phyloP scores from a whole-genome alignment of 164 flowering plant species.

The Warburgia ugandensis region DNA sequence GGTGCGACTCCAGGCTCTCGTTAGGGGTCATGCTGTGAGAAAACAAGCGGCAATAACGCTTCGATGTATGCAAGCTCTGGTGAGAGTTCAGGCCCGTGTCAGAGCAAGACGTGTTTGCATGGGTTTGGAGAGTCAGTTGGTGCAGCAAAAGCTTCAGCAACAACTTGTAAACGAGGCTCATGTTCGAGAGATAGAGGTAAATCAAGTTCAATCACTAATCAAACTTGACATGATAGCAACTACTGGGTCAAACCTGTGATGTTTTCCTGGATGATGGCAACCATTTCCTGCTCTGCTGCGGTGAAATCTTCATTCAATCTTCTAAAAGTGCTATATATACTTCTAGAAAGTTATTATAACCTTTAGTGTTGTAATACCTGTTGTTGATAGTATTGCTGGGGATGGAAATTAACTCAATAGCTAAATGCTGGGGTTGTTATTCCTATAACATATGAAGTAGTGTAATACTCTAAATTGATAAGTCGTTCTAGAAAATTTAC shows the following conservation, averaged over 20 bases:
- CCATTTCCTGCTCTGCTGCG: too few relatives aligned
- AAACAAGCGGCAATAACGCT: constrained; percentile 98
- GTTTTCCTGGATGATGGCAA: too few relatives aligned
- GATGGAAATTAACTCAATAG: too few relatives aligned
- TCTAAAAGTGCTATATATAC: too few relatives aligned
- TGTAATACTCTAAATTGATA: too few relatives aligned
- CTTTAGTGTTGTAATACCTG: neutral
- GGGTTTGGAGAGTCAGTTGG: constrained; percentile 75
- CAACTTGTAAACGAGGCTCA: constrained; percentile 69
- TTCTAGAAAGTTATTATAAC: neutral
- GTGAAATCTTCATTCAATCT: too few relatives aligned
- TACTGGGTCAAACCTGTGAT: too few relatives aligned
- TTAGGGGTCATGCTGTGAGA: constrained; percentile 97
- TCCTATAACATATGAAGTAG: too few relatives aligned
- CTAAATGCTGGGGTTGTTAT: too few relatives aligned
- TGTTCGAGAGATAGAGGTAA: constrained; percentile 86
- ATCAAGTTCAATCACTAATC: neutral
- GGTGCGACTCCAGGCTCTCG: constrained; percentile 98
- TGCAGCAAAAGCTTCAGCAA: constrained; percentile 59
- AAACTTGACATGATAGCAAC: neutral
- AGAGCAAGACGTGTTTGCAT: constrained; percentile 97
- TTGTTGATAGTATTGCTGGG: too few relatives aligned
- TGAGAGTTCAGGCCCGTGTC: constrained; percentile 98
- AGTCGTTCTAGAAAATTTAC: too few relatives aligned
- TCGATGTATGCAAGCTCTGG: constrained; percentile 98